Conservation (phyloP, 2,329 filamentous ascomycete species). For the Aureobasidium sp. region DNA sequence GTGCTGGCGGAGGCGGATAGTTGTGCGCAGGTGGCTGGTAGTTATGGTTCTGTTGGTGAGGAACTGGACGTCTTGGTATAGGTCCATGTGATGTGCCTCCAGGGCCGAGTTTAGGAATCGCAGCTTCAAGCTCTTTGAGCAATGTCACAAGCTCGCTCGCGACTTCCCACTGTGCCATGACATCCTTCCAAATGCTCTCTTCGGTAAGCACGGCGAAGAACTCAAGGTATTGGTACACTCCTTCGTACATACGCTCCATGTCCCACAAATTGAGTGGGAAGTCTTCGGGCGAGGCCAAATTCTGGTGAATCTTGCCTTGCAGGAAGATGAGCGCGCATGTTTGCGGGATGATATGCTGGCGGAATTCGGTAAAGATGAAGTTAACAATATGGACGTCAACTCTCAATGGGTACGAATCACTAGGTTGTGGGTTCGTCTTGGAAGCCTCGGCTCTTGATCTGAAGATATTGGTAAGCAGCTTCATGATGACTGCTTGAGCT, state of each 20-base stretch:
- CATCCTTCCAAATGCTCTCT: conserved; percentile 81
- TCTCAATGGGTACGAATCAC: conserved; percentile 38
- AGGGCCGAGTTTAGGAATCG: conserved; percentile 80
- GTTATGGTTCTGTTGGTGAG: background rate
- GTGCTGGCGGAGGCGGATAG: conserved; percentile 7
- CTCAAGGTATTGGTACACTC: conserved; percentile 93
- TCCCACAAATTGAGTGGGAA: conserved; percentile 98
- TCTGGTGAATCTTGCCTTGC: conserved; percentile 88
- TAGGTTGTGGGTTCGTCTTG: conserved; percentile 29
- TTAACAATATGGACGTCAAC: conserved; percentile 77
- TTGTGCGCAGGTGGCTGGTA: background rate
- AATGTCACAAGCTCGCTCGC: conserved; percentile 90
- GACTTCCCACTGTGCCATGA: conserved; percentile 93
- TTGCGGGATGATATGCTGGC: conserved; percentile 92
- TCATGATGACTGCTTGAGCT: conserved; percentile 92
- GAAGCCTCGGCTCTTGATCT: conserved; percentile 60
- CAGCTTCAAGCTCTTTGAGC: conserved; percentile 87
- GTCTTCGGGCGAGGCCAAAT: conserved; percentile 79
- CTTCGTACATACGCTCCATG: conserved; percentile 97
- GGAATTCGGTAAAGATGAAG: conserved; percentile 93
- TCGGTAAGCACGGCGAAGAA: conserved; percentile 93
- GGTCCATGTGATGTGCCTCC: conserved; percentile 29
- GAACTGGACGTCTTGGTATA: conserved; percentile 8
- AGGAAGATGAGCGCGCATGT: conserved; percentile 95
- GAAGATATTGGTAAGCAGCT: conserved; percentile 92